Evolutionary conservation across 108 stramenopile species (phyloP).

Genomic region (Discostella pseudostelligera): DNA sequence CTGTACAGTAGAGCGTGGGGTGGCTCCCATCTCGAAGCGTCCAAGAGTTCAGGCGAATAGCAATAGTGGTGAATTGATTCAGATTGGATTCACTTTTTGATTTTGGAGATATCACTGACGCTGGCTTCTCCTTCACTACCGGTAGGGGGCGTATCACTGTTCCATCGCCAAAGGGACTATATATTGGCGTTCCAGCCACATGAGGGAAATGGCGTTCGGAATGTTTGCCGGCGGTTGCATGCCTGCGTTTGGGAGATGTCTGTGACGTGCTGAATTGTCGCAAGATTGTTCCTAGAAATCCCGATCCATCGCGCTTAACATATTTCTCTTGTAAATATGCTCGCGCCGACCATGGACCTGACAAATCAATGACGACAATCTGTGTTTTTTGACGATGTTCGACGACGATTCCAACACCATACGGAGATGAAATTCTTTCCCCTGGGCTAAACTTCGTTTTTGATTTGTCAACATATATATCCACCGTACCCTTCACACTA

Average conservation of each 20-base stretch:
- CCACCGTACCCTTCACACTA: constrained; percentile 46
- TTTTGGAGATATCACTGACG: constrained; percentile 1
- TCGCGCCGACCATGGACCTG: constrained; percentile 62
- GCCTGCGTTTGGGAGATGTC: constrained; percentile 26
- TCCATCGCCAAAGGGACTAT: constrained; percentile 77
- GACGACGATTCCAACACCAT: constrained; percentile 68
- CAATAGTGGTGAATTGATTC: constrained; percentile 45
- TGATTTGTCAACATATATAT: constrained; percentile 34
- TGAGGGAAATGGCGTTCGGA: constrained; percentile 59
- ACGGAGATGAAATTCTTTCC: constrained; percentile 79
- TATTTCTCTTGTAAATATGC: constrained; percentile 63
- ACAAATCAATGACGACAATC: constrained; percentile 75
- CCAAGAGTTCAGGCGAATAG: constrained; percentile 68
- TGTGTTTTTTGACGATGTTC: constrained; percentile 60
- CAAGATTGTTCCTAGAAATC: constrained; percentile 58
- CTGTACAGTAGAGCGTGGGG: constrained; percentile 76
- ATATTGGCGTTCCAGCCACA: constrained; percentile 55
- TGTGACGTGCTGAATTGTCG: constrained; percentile 37
- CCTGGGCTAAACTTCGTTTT: constrained; percentile 55
- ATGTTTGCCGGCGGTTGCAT: constrained; percentile 16
- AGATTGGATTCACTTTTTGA: constrained; percentile 5
- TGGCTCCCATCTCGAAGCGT: constrained; percentile 69
- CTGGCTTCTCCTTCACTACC: constrained; percentile 6
- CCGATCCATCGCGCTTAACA: constrained; percentile 59
- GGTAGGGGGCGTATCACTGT: constrained; percentile 50